Base-by-base conservation (phyloP, 2,329 filamentous ascomycete species). In the Neonectria punicea region DNA sequence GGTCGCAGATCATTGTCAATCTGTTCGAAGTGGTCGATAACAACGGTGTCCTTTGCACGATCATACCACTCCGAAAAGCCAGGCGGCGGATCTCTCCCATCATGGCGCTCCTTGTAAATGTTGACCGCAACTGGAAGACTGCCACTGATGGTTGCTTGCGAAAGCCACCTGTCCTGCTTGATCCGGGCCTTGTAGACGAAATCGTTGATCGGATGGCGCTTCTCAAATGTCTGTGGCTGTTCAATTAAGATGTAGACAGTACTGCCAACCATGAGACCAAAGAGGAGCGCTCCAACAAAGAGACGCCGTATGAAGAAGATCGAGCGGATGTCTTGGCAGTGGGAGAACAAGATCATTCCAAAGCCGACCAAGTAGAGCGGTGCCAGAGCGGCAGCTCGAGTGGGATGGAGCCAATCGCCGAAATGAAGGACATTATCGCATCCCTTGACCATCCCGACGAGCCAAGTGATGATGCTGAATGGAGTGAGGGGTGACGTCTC, bases 11-110 rank as follows among this genome's bases (percentile, higher is more conserved):
- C 89, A 59, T 89, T 84, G 70, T 92, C 89, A 59, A 97, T 93
- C 53, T 91, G 92, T 70, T 92, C 90, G 70, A 93, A 97, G 67
- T 92, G 89, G 73, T 97, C 94, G 59, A 96, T 89, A 56, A 97
- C 82, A 57, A 88, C 82, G 0, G 94, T 91, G n/a, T 86, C 82
- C 66, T 86, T 87, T 5, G 93, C 93, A 73, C 92, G 93, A 20
- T 90, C 85, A 75, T 91, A 97, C 94, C 94, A 97, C 69, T 90
- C 89, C 72, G 94, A 92, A 72, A 97, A 97, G 63, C 92, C 87
- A 1, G 90, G 92, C 11, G 94, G 94, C 16, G 94, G 93, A 30
- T 88, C 82, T 65, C 93, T 87, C 14, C 89, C 88, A 71, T 92
- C 71, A 63, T 88, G 82, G 5, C 83, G 81, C 53, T 86, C 81